These are phyloP conservation scores for Fagopyrum tataricum DNA, from an alignment of 148 eudicot species.

Conservation along the genomic window DNA sequence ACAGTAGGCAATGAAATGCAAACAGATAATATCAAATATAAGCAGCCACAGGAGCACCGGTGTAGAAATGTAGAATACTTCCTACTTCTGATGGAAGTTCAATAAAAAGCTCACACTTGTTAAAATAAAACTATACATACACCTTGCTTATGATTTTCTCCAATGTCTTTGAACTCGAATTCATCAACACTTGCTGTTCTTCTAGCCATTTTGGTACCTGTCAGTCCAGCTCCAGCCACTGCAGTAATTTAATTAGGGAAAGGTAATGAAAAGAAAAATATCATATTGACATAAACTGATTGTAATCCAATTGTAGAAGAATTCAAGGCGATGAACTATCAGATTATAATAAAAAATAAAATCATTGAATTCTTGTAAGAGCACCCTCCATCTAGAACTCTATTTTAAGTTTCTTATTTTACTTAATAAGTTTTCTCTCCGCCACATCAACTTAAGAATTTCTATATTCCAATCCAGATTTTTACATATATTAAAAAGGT, in stretches of 20 bases:
- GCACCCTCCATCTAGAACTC: too few relatives aligned
- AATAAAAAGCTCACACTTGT: background rate
- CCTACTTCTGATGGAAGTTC: background rate
- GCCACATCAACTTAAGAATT: too few relatives aligned
- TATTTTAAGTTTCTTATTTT: too few relatives aligned
- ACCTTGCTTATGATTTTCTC: constrained; percentile 90
- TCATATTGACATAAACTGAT: background rate
- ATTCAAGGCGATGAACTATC: too few relatives aligned
- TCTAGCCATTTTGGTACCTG: constrained; percentile 91
- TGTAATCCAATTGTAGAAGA: background rate
- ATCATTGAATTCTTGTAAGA: too few relatives aligned
- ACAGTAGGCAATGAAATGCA: background rate
- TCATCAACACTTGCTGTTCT: constrained; percentile 87
- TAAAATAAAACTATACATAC: constrained; percentile 41
- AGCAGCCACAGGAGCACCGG: background rate
- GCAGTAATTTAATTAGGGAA: constrained; percentile 9
- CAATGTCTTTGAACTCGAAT: constrained; percentile 85
- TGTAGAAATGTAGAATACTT: background rate
- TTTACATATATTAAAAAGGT: too few relatives aligned
- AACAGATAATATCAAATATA: constrained; percentile 1
- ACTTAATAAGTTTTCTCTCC: too few relatives aligned
- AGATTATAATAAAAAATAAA: too few relatives aligned
- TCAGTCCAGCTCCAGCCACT: constrained; percentile 99
- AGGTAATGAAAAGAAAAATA: constrained; percentile 2
- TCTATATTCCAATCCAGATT: too few relatives aligned